phyloP scores from a whole-genome alignment of 495 filamentous ascomycete species.

The Tuber umbilicatum region DNA sequence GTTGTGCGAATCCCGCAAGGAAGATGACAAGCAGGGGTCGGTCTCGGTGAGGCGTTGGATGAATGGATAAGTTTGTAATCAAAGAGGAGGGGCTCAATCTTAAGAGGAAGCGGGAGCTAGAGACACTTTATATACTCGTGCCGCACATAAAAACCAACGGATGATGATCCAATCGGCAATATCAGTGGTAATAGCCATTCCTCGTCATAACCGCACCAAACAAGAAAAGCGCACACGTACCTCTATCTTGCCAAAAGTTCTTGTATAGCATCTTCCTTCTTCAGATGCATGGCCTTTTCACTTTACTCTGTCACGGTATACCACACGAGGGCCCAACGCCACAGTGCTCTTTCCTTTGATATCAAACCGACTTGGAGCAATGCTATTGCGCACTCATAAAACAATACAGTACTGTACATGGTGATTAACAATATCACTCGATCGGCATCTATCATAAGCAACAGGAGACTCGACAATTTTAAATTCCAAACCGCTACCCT shows the following conservation, averaged over 20 bases:
- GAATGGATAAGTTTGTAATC: background rate
- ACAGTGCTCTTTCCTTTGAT: background rate
- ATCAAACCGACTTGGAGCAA: background rate
- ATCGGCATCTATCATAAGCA: background rate
- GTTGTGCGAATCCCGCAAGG: too few species aligned
- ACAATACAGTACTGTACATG: background rate
- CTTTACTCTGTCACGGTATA: background rate
- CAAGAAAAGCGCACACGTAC: background rate
- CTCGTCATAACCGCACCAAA: background rate
- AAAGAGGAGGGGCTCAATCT: background rate
- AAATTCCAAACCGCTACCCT: background rate
- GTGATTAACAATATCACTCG: background rate
- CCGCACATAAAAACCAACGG: background rate
- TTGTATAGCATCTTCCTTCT: background rate
- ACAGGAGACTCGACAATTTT: background rate
- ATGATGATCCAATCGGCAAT: background rate
- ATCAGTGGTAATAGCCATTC: background rate
- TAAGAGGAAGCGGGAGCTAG: background rate
- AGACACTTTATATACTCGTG: background rate
- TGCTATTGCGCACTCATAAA: background rate
- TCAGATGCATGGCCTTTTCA: background rate
- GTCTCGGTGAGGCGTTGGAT: background rate
- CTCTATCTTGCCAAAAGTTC: background rate
- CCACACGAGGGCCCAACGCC: background rate
- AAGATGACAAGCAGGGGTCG: background rate